Evolutionary conservation across 2,329 filamentous ascomycete species (phyloP), one percentile per base, ranked within the genome.

Genomic region (Claviceps digitariae): DNA sequence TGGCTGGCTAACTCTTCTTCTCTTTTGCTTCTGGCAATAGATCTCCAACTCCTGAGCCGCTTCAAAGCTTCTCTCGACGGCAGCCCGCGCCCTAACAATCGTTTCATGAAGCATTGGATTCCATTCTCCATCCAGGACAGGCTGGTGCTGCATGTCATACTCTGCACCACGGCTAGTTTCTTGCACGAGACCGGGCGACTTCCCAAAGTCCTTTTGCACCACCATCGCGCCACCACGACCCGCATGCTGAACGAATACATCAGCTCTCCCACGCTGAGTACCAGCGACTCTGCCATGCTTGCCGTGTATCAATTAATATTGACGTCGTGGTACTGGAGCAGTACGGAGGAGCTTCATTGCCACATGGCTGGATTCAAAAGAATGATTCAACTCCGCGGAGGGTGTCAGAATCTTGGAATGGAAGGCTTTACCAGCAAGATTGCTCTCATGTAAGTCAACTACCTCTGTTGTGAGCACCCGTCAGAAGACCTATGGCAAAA

Each of bases 291-390:
- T 34, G 69, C 71, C 4, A 70, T 78, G 41, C 68, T 74, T 5
- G 73, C 68, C 3, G 73, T 77, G 5, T 62, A 72, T 1, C 75
- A 77, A 59, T 67, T 78, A 55, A 68, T 75, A 23, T 62, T 75
- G 25, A 70, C 75, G 47, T 76, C 77, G 54, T 79, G 76, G 76
- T 77, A 76, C 58, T 77, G 74, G 74, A 74, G 74, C 6, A 70
- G 69, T 27, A 69, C 67, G 0, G 60, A 66, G 40, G 71, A 74
- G 55, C 64, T 78, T 12, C 65, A 68, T 25, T 68, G 69, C 1
- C 76, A 78, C 51, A 67, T 77, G 55, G 61, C 60, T 7, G 74
- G 75, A 0, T 65, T 79, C 17, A 66, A 68, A 55, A 69, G 71
- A 48, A 76, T 79, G 72, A 69, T 79, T 10, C 62, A 61, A 23